Evolutionary conservation across 2,329 filamentous ascomycete genomes (phyloP), one percentile per base, ranked within the genome.

Genomic region (Phaeosphaeriaceae sp.): DNA sequence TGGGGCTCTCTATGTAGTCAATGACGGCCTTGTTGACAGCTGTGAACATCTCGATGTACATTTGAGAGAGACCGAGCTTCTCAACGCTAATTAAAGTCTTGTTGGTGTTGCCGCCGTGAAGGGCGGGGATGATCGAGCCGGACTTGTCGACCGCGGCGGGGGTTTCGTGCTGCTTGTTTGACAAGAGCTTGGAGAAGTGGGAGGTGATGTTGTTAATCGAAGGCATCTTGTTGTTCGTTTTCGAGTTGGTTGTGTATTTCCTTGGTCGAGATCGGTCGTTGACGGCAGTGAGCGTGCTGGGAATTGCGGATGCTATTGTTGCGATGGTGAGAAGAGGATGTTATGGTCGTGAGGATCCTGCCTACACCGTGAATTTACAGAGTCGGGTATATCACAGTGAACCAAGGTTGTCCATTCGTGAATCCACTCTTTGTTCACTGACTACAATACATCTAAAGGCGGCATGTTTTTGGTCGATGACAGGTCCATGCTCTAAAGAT

Each of bases 1-100:
- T 83, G 47, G 86, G 82, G 89, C 93, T 94, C 81, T 91, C 92
- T 54, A 67, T 68, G 48, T 63, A 58, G 1, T 47, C 36, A n/a
- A 60, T 54, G 11, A 70, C 62, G 6, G 57, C 58, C 11, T 56
- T 31, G 44, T 83, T 80, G 70, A 70, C 62, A 22, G 55, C 58
- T 22, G 48, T 44, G 24, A 70, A 72, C 56, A 41, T 41, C 41
- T 20, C 21, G 53, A 22, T 48, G 41, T 36, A 11, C 11, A 7
- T 36, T 20, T 51, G 4, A 2, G 22, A 20, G 27, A 31, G 27
- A 11, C 46, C 44, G 7, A 53, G 51, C 22, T 48, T 53, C 13
- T 40, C 15, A 9, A 20, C 9, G 22, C 46, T 31, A 19, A 53
- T 25, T 1, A 53, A 25, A n/a, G 45, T n/a, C n/a, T 41, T 31